phyloP scores from a whole-genome alignment of 208 protist species.

The Spironucleus salmonicida region DNA sequence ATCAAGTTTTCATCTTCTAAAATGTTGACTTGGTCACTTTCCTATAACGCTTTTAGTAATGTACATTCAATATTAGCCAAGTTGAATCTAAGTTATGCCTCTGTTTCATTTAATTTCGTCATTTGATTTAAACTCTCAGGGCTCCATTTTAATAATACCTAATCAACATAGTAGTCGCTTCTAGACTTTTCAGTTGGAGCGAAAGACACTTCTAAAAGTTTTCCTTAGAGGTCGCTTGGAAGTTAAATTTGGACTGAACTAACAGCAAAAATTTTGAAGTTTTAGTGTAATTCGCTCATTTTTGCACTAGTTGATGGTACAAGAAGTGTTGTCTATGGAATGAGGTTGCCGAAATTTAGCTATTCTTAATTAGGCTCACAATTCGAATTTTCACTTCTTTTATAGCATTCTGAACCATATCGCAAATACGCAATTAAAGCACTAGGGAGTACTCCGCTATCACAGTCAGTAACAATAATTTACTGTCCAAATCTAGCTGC shows the following conservation, averaged over 20 bases:
- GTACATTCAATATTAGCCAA: background rate
- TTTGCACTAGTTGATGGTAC: too few species aligned
- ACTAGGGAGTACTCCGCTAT: background rate
- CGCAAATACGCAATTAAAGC: background rate
- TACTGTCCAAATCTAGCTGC: conserved; percentile 16
- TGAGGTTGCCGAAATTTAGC: too few species aligned
- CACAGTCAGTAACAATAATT: conserved; percentile 15
- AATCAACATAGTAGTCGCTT: conserved; percentile 1
- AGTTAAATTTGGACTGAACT: background rate
- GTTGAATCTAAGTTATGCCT: background rate
- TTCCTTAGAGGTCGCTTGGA: too few species aligned
- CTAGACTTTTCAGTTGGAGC: conserved; percentile 26
- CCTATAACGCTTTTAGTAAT: conserved; percentile 6
- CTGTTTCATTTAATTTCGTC: background rate
- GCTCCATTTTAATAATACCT: background rate
- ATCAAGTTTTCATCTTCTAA: conserved; percentile 9
- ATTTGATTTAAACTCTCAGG: conserved; percentile 9
- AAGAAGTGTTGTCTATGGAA: too few species aligned
- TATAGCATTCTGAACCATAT: too few species aligned
- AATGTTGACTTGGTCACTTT: background rate
- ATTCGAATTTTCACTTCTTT: too few species aligned
- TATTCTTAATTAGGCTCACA: too few species aligned
- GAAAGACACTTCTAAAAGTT: conserved; percentile 4
- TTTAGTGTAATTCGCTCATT: background rate
- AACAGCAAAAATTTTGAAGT: background rate